Evolutionary conservation across 495 filamentous ascomycete genomes (phyloP), one percentile per base, ranked within the genome.

Genomic region (Xylaria sp.): DNA sequence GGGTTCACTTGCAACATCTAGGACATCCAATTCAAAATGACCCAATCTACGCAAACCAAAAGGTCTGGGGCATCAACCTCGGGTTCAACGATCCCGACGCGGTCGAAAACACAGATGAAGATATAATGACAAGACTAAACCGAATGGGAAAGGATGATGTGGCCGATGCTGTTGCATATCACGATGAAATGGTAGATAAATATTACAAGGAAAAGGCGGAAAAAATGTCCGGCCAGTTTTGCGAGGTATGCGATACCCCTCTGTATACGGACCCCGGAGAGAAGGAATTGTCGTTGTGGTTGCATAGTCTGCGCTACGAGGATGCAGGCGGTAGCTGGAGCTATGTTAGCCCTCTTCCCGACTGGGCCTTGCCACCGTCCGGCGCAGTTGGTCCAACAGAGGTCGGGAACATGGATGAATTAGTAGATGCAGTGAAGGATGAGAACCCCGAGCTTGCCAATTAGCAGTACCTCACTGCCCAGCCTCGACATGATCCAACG

Each of bases 21-120:
- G 96, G 96, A 11, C 92, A 99, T 75, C 97, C 96, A 3, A 98
- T 99, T 75, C 88, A 91, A 61, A 98, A 98, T 78, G 96, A 99
- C 77, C 96, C 96, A 4, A 99, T 99, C 71, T 99, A 99, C 79
- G 93, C 92, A 74, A 98, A 98, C 76, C 91, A 93, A 69, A 88
- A 88, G 59, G 96, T 98, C 24, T 99, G 97, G 85, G 97, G 97
- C 2, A 84, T 89, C 0, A 86, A 88, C 1, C 87, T 99, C 0
- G 96, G 92, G 8, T 86, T 86, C 61, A 88, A 91, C 62, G 92
- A 95, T 70, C 82, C 86, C 40, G 87, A 89, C 41, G 87, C 84
- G 8, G 80, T 84, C 5, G 86, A 87, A 5, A 91, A 93, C 46
- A 89, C 88, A 21, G 96, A 99, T 79, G 92, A 93, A 37, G 93